A percentile compares a stretch with the other conserved stretches of the same genome.
Evolutionary conservation across 2,329 filamentous ascomycete species (phyloP).

Genomic region (Scytalidium sp.): DNA sequence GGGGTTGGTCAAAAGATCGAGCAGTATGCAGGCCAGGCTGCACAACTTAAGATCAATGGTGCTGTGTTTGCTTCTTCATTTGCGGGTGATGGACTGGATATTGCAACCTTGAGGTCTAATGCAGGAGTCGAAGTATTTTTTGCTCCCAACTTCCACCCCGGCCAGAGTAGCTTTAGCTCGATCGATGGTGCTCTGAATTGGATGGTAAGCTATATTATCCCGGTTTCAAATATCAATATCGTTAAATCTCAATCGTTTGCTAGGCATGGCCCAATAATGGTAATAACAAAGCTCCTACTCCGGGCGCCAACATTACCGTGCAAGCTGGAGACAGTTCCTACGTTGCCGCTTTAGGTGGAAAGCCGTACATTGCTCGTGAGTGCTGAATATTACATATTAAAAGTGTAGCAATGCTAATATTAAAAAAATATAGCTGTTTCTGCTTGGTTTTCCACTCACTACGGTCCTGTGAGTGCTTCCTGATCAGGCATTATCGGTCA

Average conservation of each 20-base stretch:
- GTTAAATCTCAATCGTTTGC: neutral
- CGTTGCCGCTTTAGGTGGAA: conserved; percentile 12
- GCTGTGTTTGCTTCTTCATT: conserved; percentile 42
- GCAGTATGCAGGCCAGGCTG: conserved; percentile 24
- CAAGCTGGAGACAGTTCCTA: conserved; percentile 15
- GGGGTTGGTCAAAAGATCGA: conserved; percentile 24
- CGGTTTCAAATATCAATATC: no score
- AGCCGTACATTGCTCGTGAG: conserved; percentile 20
- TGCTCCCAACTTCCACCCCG: conserved; percentile 20
- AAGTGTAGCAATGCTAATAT: neutral
- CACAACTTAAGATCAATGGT: conserved; percentile 30
- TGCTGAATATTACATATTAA: neutral
- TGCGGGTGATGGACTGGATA: conserved; percentile 45
- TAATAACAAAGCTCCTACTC: conserved; percentile 18
- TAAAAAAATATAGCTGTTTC: conserved; percentile 21
- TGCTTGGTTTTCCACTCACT: conserved; percentile 32
- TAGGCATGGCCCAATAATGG: conserved; percentile 20
- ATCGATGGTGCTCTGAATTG: conserved; percentile 20
- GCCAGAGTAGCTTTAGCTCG: conserved; percentile 9
- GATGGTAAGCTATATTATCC: conserved; percentile 8
- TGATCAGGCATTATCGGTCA: conserved; percentile 49
- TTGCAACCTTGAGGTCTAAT: conserved; percentile 33
- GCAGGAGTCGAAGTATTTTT: conserved; percentile 20
- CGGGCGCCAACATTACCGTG: conserved; percentile 15
- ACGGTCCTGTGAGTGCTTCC: conserved; percentile 43